Evolutionary conservation across 495 filamentous ascomycete genomes (phyloP), one percentile per base, ranked within the genome.

Genomic region (Aspergillus nidulans): DNA sequence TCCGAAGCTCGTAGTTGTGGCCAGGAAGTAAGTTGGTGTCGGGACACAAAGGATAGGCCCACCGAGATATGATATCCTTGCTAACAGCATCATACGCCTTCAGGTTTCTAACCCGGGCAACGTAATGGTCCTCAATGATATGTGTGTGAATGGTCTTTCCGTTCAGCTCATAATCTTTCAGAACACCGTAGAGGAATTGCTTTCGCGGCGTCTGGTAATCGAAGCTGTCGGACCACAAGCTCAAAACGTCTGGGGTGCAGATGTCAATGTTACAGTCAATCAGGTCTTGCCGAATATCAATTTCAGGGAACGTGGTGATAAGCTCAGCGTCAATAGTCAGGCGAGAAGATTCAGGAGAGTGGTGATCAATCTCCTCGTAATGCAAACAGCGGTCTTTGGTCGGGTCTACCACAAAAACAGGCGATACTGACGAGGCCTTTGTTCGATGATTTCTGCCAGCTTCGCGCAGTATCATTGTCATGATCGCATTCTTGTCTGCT

Each of bases 231-330:
- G 90, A 91, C 90, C 94, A 99, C 54, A 96, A 73, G 25, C 91
- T 91, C 41, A 97, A 78, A 18, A 96, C 90, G 61, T 97, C 94
- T 0, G 92, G 91, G 0, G 95, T 96, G 69, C 95, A 99, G 57
- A 99, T 97, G 64, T 99, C 94, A 66, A 99, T 92, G 51, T 86
- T 89, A 63, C 90, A 94, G 72, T 99, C 95, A 51, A 97, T 88
- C 48, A 99, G 74, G 62, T 99, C 94, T 43, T 86, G 79, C 4
- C 92, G 86, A 24, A 96, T 72, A 55, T 95, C 90, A 53, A 92
- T 77, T 61, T 92, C 84, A 10, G 79, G 68, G 59, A 87, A 77
- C 9, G 70, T 67, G 13, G 78, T 74, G 1, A 90, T 75, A 19
- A 91, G 69, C 21, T 92, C 87, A 8, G 87, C 74, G 59, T 96